phyloP scores from a whole-genome alignment of 2,329 filamentous ascomycete species.

The Penicillium freii region DNA sequence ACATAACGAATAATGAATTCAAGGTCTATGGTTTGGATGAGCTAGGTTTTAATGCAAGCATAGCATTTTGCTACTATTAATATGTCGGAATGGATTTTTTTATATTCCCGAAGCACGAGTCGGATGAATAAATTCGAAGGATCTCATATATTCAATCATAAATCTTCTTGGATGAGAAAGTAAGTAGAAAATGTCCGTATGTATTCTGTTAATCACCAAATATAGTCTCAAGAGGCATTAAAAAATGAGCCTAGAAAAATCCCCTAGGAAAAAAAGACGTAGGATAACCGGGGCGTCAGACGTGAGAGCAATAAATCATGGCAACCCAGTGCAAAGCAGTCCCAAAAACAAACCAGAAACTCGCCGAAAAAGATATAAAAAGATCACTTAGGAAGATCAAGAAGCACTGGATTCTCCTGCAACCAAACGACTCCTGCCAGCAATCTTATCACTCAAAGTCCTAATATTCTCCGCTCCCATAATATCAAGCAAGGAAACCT shows the following conservation, averaged over 20 bases:
- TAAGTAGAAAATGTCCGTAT: not conserved
- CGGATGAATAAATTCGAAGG: not conserved
- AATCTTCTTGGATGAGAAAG: not conserved
- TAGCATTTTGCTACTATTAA: not conserved
- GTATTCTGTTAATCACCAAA: not conserved
- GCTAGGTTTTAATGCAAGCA: not conserved
- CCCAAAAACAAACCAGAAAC: not conserved
- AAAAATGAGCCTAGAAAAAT: not conserved
- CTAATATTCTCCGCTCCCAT: conserved; percentile 22
- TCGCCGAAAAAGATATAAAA: not conserved
- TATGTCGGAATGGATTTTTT: not conserved
- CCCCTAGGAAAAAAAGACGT: not conserved
- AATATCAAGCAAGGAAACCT: conserved; percentile 24
- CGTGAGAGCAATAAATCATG: not conserved
- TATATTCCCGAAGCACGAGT: not conserved
- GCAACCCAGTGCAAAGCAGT: not conserved
- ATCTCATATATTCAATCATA: not conserved
- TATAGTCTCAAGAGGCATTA: not conserved
- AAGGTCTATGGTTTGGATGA: not conserved
- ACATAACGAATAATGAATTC: conserved; percentile 2
- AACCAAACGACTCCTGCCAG: conserved; percentile 8
- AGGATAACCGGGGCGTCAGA: not conserved
- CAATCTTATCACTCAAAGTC: conserved; percentile 20
- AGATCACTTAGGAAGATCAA: not conserved
- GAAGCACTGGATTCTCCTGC: not conserved